A percentile compares a stretch with the other conserved stretches of the same genome.
Evolutionary conservation across 2,329 filamentous ascomycete species (phyloP).

Genomic region (Sphaerostilbella broomeana): DNA sequence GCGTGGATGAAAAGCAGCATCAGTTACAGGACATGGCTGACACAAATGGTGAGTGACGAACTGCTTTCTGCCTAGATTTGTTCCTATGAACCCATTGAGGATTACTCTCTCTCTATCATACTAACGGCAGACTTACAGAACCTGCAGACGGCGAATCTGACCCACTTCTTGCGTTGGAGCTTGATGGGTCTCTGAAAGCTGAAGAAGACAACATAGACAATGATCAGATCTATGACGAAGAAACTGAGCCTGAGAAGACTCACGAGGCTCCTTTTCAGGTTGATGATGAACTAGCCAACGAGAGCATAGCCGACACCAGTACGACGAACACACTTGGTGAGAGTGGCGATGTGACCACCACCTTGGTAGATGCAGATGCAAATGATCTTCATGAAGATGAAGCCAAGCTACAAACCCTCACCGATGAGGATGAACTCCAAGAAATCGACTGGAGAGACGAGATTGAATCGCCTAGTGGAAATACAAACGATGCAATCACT

Average conservation of each 20-base stretch:
- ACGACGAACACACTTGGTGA: slow-evolving; percentile 29
- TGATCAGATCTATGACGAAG: slow-evolving; percentile 3
- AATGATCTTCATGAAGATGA: slow-evolving; percentile 14
- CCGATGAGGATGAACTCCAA: slow-evolving; percentile 18
- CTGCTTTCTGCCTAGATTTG: slow-evolving; percentile 2
- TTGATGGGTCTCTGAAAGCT: slow-evolving; percentile 18
- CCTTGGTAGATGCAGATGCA: slow-evolving; percentile 19
- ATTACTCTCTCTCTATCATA: no score
- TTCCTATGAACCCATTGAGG: no score
- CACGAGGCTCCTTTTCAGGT: slow-evolving; percentile 3
- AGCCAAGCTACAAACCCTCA: slow-evolving; percentile 11
- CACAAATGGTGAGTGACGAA: slow-evolving; percentile 21
- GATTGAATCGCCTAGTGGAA: slow-evolving; percentile 2
- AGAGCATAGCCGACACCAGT: slow-evolving; percentile 21
- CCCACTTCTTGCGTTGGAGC: slow-evolving; percentile 21
- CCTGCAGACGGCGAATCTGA: slow-evolving; percentile 20
- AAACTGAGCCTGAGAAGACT: slow-evolving; percentile 12
- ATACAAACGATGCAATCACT: slow-evolving; percentile 6
- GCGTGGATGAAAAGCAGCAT: not conserved
- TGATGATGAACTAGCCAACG: slow-evolving; percentile 16
- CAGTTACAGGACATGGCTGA: slow-evolving; percentile 8
- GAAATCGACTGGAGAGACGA: slow-evolving; percentile 21
- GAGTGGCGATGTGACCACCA: slow-evolving; percentile 24
- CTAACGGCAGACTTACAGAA: slow-evolving; percentile 23
- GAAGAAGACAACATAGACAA: slow-evolving; percentile 17